Base-by-base conservation (phyloP, 2,329 filamentous ascomycete genomes). In the Aaosphaeria pasadenensis region DNA sequence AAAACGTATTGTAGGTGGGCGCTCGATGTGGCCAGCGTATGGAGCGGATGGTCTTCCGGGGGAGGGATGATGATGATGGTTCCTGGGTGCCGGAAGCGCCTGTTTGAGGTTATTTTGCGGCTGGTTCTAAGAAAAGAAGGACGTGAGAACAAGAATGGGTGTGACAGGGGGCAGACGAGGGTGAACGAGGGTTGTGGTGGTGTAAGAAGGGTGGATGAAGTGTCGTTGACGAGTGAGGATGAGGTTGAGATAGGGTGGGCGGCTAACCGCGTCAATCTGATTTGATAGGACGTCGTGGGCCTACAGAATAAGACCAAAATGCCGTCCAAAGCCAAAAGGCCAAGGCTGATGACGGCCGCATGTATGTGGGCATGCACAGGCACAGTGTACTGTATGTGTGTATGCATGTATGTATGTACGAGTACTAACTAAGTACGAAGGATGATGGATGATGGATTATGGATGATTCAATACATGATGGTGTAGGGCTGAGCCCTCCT, bases 41-140 rank as follows among this genome's bases (percentile, higher is more conserved):
- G 50, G 49, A 54, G 53, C 52, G 58, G 55, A 51, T 56, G 51
- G 56, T 56, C 44, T 66, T 56, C 52, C 64, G 63, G 65, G 54
- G 63, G 54, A 50, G 28, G 43, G 38, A 29, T n/a, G 35, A 39
- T 7, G 47, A 43, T 52, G 56, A 57, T 54, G 49, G 44, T 35
- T 39, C 50, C 50, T 54, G 54, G 54, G 57, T 50, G 52, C 57
- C 50, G 49, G 60, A 66, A 67, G 64, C 64, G 66, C 66, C 65
- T 64, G 63, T 68, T 67, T 69, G 64, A 65, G 58, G 48, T 45
- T 51, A 44, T 47, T 53, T 55, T 66, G 63, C 62, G 62, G 62
- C 58, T 66, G 58, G 49, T 59, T 52, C 65, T 69, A 67, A 66
- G 60, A 66, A 69, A 65, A 61, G 53, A 45, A 48, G 45, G 54